phyloP scores from a whole-genome alignment of 352 stramenopile species.

The Phytophthora europaea region DNA sequence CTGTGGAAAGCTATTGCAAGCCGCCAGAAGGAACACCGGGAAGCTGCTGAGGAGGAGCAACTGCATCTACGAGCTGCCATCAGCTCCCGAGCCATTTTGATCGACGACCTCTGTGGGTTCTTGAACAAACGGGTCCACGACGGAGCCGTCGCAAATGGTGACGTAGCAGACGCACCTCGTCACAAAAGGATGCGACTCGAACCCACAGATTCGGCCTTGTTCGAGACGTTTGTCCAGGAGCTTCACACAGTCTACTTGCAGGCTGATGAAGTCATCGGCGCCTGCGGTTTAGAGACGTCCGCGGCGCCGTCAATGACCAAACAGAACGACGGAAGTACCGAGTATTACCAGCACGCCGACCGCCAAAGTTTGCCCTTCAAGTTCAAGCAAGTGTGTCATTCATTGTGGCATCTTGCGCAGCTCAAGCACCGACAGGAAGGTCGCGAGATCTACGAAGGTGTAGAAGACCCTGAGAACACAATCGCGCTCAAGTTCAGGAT shows the following conservation, averaged over 20 bases:
- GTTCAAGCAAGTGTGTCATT: constrained; percentile 35
- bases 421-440: constrained; percentile 37
- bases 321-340: constrained; percentile 24
- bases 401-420: constrained; percentile 35
- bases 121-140: constrained; percentile 34
- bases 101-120: constrained; percentile 36
- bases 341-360: constrained; percentile 33
- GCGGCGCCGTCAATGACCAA: constrained; percentile 14
- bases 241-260: constrained; percentile 36
- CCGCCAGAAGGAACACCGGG: constrained; percentile 36
- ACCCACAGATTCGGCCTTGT: constrained; percentile 40
- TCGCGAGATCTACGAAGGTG: constrained; percentile 18
- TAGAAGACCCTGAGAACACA: constrained; percentile 30
- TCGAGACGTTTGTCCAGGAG: constrained; percentile 47
- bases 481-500: constrained; percentile 43
- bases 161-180: constrained; percentile 12
- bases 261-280: constrained; percentile 21
- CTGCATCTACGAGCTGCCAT: constrained; percentile 34
- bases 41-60: constrained; percentile 38
- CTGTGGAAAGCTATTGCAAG: constrained; percentile 46
- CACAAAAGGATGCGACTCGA: constrained; percentile 38
- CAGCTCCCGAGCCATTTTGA: constrained; percentile 35
- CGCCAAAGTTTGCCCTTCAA: constrained; percentile 39
- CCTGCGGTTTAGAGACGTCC: constrained; percentile 17
- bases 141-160: constrained; percentile 9